phyloP scores from a whole-genome alignment of 768 basidiomycete genomes.

The Rhizopogon roseolus region DNA sequence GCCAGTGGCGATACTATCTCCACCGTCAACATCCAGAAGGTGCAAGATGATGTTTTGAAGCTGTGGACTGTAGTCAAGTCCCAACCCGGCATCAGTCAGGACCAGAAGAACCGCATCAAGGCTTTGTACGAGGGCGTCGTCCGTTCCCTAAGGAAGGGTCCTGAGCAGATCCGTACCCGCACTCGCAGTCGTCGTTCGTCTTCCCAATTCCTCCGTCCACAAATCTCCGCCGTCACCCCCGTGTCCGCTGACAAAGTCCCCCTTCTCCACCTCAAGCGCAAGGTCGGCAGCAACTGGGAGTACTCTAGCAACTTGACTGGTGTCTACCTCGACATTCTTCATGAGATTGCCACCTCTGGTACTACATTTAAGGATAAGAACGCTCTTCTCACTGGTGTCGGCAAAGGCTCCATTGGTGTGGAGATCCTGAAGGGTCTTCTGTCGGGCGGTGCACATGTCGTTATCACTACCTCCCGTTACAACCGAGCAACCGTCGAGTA shows the following conservation, averaged over 20 bases:
- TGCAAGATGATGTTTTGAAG: conserved; percentile 94
- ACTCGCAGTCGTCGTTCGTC: conserved; percentile 82
- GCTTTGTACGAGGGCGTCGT: conserved; percentile 96
- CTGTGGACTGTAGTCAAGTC: conserved; percentile 97
- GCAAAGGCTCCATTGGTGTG: conserved; percentile 96
- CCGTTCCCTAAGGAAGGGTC: conserved; percentile 78
- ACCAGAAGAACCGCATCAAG: conserved; percentile 94
- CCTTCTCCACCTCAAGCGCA: conserved; percentile 93
- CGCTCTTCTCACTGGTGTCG: conserved; percentile 94
- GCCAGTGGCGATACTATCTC: conserved; percentile 89
- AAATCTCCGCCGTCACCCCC: conserved; percentile 63
- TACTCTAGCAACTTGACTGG: conserved; percentile 96
- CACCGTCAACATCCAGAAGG: conserved; percentile 91
- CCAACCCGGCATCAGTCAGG: conserved; percentile 94
- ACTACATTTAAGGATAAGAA: conserved; percentile 99
- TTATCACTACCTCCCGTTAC: conserved; percentile 98
- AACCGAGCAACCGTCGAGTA: conserved; percentile 94
- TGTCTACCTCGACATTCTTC: conserved; percentile 93
- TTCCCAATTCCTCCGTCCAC: conserved; percentile 95
- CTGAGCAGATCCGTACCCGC: conserved; percentile 55
- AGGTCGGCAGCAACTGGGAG: conserved; percentile 92
- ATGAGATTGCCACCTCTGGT: conserved; percentile 97
- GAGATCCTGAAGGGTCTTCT: conserved; percentile 96
- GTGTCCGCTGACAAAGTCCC: conserved; percentile 88
- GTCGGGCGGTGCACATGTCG: conserved; percentile 93